Conservation (phyloP, 2,329 filamentous ascomycete species). For the Neonectria coccinea region DNA sequence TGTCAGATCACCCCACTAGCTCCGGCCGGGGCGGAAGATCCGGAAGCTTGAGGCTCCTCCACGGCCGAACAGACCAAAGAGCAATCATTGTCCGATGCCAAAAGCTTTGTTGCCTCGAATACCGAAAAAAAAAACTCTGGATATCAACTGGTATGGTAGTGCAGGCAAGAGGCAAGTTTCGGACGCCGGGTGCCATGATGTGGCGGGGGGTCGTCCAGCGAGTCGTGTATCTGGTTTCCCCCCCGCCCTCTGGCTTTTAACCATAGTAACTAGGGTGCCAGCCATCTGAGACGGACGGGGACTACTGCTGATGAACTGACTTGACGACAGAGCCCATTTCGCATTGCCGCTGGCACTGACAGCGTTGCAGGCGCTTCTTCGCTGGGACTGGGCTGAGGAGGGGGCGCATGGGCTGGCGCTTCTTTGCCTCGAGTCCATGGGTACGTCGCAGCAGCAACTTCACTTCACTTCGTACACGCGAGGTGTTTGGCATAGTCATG, state of each 20-base stretch:
- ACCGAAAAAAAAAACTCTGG: constrained; percentile 15
- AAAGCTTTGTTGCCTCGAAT: constrained; percentile 3
- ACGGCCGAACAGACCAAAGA: constrained; percentile 12
- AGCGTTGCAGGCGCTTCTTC: constrained; percentile 27
- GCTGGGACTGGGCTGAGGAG: constrained; percentile 1
- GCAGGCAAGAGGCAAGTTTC: not conserved
- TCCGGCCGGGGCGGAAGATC: constrained; percentile 42
- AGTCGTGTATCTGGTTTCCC: constrained; percentile 9
- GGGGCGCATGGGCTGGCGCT: constrained; percentile 12
- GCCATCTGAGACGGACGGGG: not conserved
- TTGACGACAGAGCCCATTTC: not conserved
- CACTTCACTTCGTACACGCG: not conserved
- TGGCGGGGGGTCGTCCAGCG: not conserved
- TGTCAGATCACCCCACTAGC: constrained; percentile 34
- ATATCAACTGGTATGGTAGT: not conserved
- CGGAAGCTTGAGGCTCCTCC: constrained; percentile 38
- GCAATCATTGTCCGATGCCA: constrained; percentile 18
- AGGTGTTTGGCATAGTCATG: not conserved
- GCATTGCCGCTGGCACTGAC: not conserved
- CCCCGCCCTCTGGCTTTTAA: constrained; percentile 19
- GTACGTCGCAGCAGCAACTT: not conserved
- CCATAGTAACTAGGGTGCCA: not conserved
- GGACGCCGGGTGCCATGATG: too few species aligned
- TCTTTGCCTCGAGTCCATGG: not conserved
- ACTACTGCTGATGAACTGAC: constrained; percentile 4